phyloP scores from a whole-genome alignment of 1,139 yeast genomes.

The Saccharomyces hybrid region DNA sequence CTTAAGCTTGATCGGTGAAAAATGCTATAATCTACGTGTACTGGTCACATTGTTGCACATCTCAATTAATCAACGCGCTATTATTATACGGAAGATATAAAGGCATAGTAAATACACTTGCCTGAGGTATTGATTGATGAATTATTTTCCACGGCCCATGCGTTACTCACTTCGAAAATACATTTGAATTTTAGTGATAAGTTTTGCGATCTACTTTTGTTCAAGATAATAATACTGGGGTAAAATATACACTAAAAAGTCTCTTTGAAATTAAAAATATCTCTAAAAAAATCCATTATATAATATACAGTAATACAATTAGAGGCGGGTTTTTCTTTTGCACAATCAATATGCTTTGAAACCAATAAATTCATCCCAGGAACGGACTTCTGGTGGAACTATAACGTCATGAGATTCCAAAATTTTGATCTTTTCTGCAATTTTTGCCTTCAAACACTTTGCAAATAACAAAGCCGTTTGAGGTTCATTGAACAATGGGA shows the following conservation, averaged over 20 bases:
- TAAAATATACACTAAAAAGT: background rate
- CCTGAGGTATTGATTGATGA: background rate
- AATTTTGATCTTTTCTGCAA: conserved; percentile 45
- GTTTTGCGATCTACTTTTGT: background rate
- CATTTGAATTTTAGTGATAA: background rate
- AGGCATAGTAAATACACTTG: background rate
- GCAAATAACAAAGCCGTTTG: conserved; percentile 86
- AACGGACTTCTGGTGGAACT: conserved; percentile 76
- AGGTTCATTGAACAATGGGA: conserved; percentile 94
- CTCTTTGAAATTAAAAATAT: background rate
- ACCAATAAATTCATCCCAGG: conserved; percentile 96
- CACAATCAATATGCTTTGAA: conserved; percentile 52
- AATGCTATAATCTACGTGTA: background rate
- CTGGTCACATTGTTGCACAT: background rate
- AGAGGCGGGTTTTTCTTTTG: background rate
- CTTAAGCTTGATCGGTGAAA: background rate
- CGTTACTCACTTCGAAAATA: background rate
- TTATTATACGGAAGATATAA: background rate
- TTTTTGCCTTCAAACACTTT: conserved; percentile 66
- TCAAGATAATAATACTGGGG: background rate
- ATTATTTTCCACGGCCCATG: background rate
- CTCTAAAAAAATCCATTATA: background rate
- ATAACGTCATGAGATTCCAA: conserved; percentile 39
- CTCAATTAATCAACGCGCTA: background rate
- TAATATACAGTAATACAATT: background rate